A percentile compares a stretch with the other conserved stretches of the same genome.
Evolutionary conservation across 2,329 filamentous ascomycete species (phyloP).

Genomic region (Penicillium hesseltinei): DNA sequence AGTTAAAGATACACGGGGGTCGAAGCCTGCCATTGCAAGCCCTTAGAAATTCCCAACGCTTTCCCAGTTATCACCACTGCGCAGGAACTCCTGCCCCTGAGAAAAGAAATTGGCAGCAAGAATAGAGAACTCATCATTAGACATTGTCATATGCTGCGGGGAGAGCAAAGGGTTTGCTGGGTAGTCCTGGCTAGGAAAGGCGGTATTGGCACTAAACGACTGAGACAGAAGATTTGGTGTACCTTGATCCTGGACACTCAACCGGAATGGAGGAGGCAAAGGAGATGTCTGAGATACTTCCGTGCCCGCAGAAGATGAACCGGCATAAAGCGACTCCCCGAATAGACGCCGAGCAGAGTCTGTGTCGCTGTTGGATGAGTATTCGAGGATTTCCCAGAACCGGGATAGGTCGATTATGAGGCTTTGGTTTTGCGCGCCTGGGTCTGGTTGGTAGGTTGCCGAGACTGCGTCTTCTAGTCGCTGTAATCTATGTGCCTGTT

Average conservation of each 20-base stretch:
- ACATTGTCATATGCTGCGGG: conserved; percentile 25
- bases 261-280: conserved; percentile 45
- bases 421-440: conserved; percentile 35
- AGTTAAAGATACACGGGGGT: background rate
- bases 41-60: conserved; percentile 33
- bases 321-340: conserved; percentile 40
- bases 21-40: background rate
- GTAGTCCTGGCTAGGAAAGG: conserved; percentile 19
- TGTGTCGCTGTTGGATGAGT: conserved; percentile 43
- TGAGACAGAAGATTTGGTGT: conserved; percentile 15
- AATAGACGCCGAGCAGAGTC: conserved; percentile 42
- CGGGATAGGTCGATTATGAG: conserved; percentile 48
- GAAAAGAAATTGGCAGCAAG: conserved; percentile 51
- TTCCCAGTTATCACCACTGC: conserved; percentile 39
- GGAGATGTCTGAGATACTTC: conserved; percentile 47
- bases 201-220: conserved; percentile 21
- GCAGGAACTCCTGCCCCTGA: conserved; percentile 45
- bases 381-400: conserved; percentile 52
- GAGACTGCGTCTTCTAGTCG: conserved; percentile 47
- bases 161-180: conserved; percentile 19
- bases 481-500: conserved; percentile 45
- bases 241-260: conserved; percentile 27
- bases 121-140: conserved; percentile 47
- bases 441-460: conserved; percentile 41
- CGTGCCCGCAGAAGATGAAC: conserved; percentile 24